phyloP scores from a whole-genome alignment of 2,329 filamentous ascomycete genomes.

The Cladosporium sp. region DNA sequence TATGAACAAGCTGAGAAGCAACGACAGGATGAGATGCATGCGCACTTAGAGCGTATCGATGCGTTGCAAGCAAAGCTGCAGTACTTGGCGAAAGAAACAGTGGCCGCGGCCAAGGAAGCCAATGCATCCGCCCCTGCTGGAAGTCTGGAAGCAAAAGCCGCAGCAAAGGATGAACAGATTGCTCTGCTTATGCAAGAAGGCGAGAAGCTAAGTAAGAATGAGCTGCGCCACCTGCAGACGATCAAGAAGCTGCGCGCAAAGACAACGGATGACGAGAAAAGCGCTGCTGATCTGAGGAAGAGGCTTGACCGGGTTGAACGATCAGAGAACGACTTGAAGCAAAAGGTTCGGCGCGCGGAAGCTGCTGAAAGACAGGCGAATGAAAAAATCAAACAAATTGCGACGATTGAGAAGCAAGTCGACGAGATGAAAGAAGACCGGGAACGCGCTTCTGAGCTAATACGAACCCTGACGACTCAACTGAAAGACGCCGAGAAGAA shows the following conservation, averaged over 20 bases:
- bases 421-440: slow-evolving; percentile 30
- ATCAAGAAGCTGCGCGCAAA: slow-evolving; percentile 72
- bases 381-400: slow-evolving; percentile 57
- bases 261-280: slow-evolving; percentile 49
- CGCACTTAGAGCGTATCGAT: slow-evolving; percentile 85
- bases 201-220: slow-evolving; percentile 77
- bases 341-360: slow-evolving; percentile 60
- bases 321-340: slow-evolving; percentile 55
- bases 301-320: slow-evolving; percentile 65
- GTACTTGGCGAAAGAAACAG: slow-evolving; percentile 76
- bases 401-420: slow-evolving; percentile 48
- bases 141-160: slow-evolving; percentile 70
- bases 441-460: slow-evolving; percentile 50
- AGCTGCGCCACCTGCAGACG: slow-evolving; percentile 76
- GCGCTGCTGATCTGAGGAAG: slow-evolving; percentile 48
- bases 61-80: slow-evolving; percentile 86
- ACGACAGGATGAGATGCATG: slow-evolving; percentile 77
- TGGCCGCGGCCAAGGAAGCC: slow-evolving; percentile 68
- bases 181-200: slow-evolving; percentile 89
- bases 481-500: slow-evolving; percentile 64
- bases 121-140: slow-evolving; percentile 60
- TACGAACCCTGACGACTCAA: slow-evolving; percentile 66
- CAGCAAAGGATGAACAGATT: slow-evolving; percentile 87
- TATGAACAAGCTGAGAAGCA: slow-evolving; percentile 51
- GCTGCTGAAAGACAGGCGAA: slow-evolving; percentile 52